Evolutionary conservation across 2,329 filamentous ascomycete genomes (phyloP).

Genomic region (Talaromyces sp.): DNA sequence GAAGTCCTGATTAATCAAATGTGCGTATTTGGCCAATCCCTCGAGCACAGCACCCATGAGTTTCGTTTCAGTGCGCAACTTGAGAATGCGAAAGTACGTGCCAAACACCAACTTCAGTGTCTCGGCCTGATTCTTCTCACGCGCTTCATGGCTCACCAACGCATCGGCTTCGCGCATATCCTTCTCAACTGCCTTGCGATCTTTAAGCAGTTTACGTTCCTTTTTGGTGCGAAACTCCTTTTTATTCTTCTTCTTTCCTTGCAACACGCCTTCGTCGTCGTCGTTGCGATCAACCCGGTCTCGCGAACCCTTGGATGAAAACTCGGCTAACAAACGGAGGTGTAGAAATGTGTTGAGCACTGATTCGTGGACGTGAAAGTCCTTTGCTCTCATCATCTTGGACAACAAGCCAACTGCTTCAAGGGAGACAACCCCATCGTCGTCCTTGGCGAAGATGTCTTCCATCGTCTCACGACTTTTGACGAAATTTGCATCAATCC

Average conservation of each 20-base stretch:
- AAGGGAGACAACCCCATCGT: constrained; percentile 82
- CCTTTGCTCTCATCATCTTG: constrained; percentile 90
- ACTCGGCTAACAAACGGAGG: constrained; percentile 82
- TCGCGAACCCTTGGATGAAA: constrained; percentile 76
- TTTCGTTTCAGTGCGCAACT: constrained; percentile 66
- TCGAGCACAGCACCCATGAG: constrained; percentile 97
- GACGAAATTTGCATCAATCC: constrained; percentile 68
- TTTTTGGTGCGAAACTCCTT: constrained; percentile 86
- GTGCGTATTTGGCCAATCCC: constrained; percentile 87
- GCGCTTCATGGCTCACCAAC: constrained; percentile 83
- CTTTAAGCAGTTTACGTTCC: constrained; percentile 75
- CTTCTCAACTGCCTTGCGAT: constrained; percentile 83
- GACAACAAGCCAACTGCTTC: constrained; percentile 80
- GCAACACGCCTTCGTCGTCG: constrained; percentile 44
- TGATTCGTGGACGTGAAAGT: constrained; percentile 78
- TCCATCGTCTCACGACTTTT: constrained; percentile 77
- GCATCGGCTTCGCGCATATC: constrained; percentile 93
- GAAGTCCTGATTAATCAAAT: constrained; percentile 98
- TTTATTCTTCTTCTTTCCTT: constrained; percentile 57
- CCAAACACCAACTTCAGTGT: constrained; percentile 94
- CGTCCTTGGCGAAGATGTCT: constrained; percentile 77
- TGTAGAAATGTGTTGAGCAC: constrained; percentile 89
- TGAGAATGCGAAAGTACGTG: constrained; percentile 90
- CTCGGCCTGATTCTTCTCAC: constrained; percentile 90
- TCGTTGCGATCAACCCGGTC: constrained; percentile 66